These are phyloP conservation scores for Phalaenopsis equestris DNA, from an alignment of 106 monocot species.

Conservation along the genomic window DNA sequence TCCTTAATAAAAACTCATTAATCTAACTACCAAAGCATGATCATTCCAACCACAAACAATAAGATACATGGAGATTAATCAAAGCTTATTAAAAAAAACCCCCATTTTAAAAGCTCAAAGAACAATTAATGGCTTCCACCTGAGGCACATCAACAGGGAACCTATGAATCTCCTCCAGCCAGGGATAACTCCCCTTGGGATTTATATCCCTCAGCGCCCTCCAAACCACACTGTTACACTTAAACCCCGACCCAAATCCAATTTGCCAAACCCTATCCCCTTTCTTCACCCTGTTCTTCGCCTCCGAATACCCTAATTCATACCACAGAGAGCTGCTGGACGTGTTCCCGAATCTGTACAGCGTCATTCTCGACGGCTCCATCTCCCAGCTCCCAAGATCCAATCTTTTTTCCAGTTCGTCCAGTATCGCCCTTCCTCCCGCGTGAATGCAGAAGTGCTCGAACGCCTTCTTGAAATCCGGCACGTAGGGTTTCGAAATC, in stretches of 20 bases:
- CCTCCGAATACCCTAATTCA: constrained; percentile 10
- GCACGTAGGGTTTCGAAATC: not conserved
- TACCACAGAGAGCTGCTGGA: constrained; percentile 18
- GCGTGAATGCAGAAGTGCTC: constrained; percentile 94
- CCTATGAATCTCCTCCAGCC: constrained; percentile 2
- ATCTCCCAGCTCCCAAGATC: not conserved
- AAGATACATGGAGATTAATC: too few species aligned
- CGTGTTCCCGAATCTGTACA: constrained; percentile 11
- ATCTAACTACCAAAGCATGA: too few species aligned
- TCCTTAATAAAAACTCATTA: too few species aligned
- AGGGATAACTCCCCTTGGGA: not conserved
- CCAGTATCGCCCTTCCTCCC: constrained; percentile 64
- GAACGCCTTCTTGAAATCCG: constrained; percentile 24
- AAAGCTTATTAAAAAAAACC: too few species aligned
- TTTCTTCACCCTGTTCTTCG: constrained; percentile 3
- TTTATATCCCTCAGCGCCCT: not conserved
- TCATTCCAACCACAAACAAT: too few species aligned
- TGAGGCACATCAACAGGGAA: constrained; percentile 2
- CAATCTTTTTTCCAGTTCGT: constrained; percentile 27
- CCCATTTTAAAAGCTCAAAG: not conserved
- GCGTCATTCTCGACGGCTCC: constrained; percentile 20
- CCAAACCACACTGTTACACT: constrained; percentile 14
- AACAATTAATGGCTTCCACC: not conserved
- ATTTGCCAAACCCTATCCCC: constrained; percentile 11
- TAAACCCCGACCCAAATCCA: constrained; percentile 7